Base-by-base conservation (phyloP, 2,329 filamentous ascomycete species). In the Fusarium sp. region DNA sequence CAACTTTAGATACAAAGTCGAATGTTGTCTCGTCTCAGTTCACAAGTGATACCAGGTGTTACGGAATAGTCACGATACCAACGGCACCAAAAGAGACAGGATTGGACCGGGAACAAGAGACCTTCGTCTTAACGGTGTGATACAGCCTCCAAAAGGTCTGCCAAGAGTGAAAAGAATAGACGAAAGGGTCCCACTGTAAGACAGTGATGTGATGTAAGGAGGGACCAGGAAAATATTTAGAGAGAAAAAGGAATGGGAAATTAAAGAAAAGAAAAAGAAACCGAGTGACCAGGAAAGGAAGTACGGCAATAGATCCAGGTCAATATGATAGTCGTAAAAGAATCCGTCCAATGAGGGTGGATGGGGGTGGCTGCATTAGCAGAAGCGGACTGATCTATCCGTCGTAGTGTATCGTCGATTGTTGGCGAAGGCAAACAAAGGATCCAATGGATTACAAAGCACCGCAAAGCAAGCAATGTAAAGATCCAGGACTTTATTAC, bases 371-470 rank as follows among this genome's bases (percentile, higher is more conserved):
- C 29, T 53, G 30, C 57, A 71, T 65, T 56, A 43, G 41, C 58
- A 43, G 43, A 43, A 55, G 30, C 30, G 51, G 45, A 67, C 45
- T 58, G 16, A 43, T 45, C 30, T 41, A 47, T 45, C 43, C 41
- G 41, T 55, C 20, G 29, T 56, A 47, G 52, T 60, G 46, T 61
- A 66, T 61, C 43, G 55, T 48, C 29, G 43, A 66, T 48, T 30
- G 38, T 12, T 16, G 15, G 15, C 27, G 30, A 54, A 58, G 52
- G 22, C 43, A 27, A 49, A 60, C 38, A 56, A 59, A 58, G 34
- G 53, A 57, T 27, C 67, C 49, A 60, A 60, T 30, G 29, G 69
- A 72, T 72, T 72, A 72, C 69, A 72, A 72, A 72, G 69, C 69
- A 67, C 44, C 20, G 32, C 15, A 62, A 34, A 55, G 52, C 8